Evolutionary conservation across 192 early-diverging fungal species (phyloP), one percentile per base, ranked within the genome.

Genomic region (Phlyctochytrium planicorne): DNA sequence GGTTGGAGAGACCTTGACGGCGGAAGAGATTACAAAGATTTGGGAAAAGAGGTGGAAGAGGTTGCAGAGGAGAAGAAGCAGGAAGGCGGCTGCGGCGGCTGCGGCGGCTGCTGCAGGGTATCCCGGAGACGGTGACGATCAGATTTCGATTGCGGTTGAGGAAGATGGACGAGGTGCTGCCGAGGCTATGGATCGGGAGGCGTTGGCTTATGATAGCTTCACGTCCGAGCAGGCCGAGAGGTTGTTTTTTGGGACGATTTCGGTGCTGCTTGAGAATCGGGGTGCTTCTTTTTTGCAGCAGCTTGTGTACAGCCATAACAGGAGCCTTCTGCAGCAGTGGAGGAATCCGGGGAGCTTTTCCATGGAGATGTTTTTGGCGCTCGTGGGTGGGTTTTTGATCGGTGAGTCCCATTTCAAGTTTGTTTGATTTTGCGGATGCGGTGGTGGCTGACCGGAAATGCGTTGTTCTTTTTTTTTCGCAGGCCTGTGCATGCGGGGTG

Each of bases 201-300:
- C n/a, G n/a, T n/a, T n/a, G n/a, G n/a, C n/a, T n/a, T n/a, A n/a
- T n/a, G n/a, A n/a, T n/a, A n/a, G n/a, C n/a, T n/a, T n/a, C n/a
- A n/a, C n/a, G n/a, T n/a, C n/a, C 20, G 59, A 61, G 12, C 50
- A 34, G 23, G 20, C 53, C 17, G 65, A 62, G 30, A 30, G 56
- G 29, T 62, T 69, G 12, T 75, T 75, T 53, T 66, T 72, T 34
- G 23, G 56, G n/a, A n/a, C 55, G 60, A 61, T 68, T 30, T 66
- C 73, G n/a, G 30, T 69, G 29, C 59, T 79, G n/a, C 67, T 79
- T 10, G 59, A 72, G 36, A 73, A 73, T 40, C 62, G 78, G 0
- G 78, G 78, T 1, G 69, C 75, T 1, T 66, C 32, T n/a, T 78
- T 71, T 36, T 37, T 70, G 1, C 67, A 55, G 65, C 81, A 82